phyloP scores from a whole-genome alignment of 371 early-diverging fungal species.

The Ordospora colligata region DNA sequence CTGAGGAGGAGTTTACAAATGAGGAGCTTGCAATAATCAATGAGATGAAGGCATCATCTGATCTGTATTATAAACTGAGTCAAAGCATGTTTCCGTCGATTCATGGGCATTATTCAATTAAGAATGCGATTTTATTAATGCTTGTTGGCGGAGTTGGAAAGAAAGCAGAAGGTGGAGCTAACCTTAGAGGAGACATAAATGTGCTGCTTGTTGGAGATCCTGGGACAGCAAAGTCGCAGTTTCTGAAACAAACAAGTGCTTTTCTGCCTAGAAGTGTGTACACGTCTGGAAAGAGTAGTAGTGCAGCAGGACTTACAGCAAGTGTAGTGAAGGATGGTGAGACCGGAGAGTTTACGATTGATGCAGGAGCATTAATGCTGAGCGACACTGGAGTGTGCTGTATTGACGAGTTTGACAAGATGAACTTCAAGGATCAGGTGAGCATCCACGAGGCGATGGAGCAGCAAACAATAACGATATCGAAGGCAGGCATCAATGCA shows the following conservation, averaged over 20 bases:
- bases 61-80: constrained; percentile 73
- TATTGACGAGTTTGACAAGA: constrained; percentile 99
- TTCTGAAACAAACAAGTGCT: constrained; percentile 83
- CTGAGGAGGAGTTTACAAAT: constrained; percentile 16
- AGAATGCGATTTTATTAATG: constrained; percentile 60
- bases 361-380: constrained; percentile 96
- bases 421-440: constrained; percentile 93
- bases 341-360: constrained; percentile 95
- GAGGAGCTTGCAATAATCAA: constrained; percentile 27
- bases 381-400: constrained; percentile 95
- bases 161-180: constrained; percentile 75
- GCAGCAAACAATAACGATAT: constrained; percentile 97
- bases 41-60: constrained; percentile 62
- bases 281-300: constrained; percentile 93
- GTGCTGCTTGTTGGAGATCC: constrained; percentile 95
- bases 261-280: constrained; percentile 80
- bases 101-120: constrained; percentile 60
- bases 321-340: constrained; percentile 88
- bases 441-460: constrained; percentile 99
- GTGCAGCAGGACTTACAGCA: constrained; percentile 96
- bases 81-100: constrained; percentile 65
- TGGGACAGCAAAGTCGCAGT: constrained; percentile 92
- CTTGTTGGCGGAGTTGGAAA: constrained; percentile 65
- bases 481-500: constrained; percentile 87
- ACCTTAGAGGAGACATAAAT: constrained; percentile 76